Base-by-base conservation (phyloP, 495 filamentous ascomycete species). In the Talaromyces stipitatus region DNA sequence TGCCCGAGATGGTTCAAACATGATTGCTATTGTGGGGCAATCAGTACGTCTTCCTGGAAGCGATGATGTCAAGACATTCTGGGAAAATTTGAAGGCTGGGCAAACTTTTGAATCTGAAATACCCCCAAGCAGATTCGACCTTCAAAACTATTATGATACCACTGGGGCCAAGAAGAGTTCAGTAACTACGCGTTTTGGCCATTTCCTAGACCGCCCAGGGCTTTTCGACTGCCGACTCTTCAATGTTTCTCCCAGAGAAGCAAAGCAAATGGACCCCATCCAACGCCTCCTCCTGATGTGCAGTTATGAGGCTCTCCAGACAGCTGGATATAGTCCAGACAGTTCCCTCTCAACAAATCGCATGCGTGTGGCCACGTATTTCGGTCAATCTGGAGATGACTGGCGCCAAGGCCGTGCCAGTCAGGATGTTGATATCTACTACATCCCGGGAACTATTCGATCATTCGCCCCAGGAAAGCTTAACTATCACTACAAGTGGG, bases 401-500 rank as follows among this genome's bases (percentile, higher is more conserved):
- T 76, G 61, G 56, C 47, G 60, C 12, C 72, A 74, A 46, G 60
- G 61, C 6, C 70, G 72, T 52, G 60, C 54, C n/a, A 65, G 51
- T 1, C 71, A 76, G 58, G 57, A 72, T 26, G 62, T 75, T 51
- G 63, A 68, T 52, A 75, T 66, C 2, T 76, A 76, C 58, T 75
- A 67, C 53, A 73, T 72, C 43, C 62, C 72, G 10, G 72, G 72
- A 20, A 66, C 66, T 2, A 62, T 58, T 29, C 60, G 73, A 8
- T 72, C 72, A 2, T 75, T 76, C 50, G 61, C 56, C 14, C 72
- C 73, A 2, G 73, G 73, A 1, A 64, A 69, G 6, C 67, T 72
- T 4, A 74, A 68, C 54, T 81, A 80, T 61, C 71, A 67, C 55
- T 79, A 75, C 55, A 70, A 75, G 41, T 70, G 75, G 12, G 58